Percentiles rank a stretch among this genome's conserved stretches.
These are phyloP conservation scores for Penstemon eatonii DNA, from an alignment of 257 asterid genomes.

Conservation along the genomic window DNA sequence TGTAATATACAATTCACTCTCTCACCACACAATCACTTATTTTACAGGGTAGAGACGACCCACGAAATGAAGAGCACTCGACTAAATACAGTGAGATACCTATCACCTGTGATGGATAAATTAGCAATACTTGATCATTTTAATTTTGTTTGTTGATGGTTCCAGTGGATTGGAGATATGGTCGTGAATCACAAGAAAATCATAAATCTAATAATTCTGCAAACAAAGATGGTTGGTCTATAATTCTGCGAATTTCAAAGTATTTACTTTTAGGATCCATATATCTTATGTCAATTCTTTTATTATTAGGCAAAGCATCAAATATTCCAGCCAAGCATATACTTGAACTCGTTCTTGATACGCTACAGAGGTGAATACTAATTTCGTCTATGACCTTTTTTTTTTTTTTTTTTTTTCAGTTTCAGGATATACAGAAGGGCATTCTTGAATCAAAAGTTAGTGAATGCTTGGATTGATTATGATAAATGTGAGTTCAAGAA, in stretches of 20 bases:
- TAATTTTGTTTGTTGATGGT: constrained; percentile 1
- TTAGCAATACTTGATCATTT: not conserved
- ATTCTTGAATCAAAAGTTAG: not conserved
- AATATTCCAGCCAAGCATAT: constrained; percentile 58
- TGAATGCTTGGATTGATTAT: not conserved
- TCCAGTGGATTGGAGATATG: constrained; percentile 6
- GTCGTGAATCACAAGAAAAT: not conserved
- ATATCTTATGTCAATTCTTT: not conserved
- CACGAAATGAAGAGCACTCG: constrained; percentile 27
- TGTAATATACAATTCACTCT: not conserved
- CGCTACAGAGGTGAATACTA: constrained; percentile 60
- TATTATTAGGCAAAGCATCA: constrained; percentile 36
- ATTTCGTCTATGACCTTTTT: not conserved
- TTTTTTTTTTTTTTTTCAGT: not conserved
- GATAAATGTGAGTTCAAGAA: not conserved
- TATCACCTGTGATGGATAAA: not conserved
- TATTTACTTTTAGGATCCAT: too few relatives aligned
- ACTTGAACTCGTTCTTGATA: constrained; percentile 73
- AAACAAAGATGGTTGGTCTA: constrained; percentile 1
- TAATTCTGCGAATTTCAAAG: not conserved
- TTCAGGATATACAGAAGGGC: not conserved
- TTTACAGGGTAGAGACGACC: constrained; percentile 43
- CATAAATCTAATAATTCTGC: not conserved
- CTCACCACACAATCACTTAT: too few relatives aligned
- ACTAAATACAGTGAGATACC: constrained; percentile 35